Conservation (phyloP, 306 rosid species). For the Casuarina glauca region DNA sequence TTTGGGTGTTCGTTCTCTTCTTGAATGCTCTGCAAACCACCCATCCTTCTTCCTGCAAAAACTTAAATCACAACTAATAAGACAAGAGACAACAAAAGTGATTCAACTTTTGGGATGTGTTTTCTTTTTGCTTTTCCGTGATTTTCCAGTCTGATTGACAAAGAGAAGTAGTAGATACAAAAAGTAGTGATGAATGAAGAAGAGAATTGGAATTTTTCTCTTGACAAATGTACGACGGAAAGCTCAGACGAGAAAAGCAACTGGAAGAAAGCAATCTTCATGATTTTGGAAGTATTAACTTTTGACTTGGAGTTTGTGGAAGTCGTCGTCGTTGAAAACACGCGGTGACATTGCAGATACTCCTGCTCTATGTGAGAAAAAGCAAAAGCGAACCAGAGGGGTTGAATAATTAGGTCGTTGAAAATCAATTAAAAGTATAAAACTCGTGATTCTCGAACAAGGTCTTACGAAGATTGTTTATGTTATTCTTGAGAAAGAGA, state of each 20-base stretch:
- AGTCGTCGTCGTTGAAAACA: constrained; percentile 40
- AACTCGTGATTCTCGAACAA: neutral
- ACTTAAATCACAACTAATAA: no score
- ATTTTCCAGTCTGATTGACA: constrained; percentile 30
- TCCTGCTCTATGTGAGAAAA: constrained; percentile 45
- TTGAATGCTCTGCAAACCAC: constrained; percentile 97
- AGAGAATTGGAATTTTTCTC: constrained; percentile 27
- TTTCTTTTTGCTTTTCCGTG: constrained; percentile 30
- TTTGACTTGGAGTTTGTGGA: constrained; percentile 73
- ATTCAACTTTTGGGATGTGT: neutral
- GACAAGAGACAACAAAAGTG: no score
- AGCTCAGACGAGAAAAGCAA: constrained; percentile 39
- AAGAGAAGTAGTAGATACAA: constrained; percentile 35
- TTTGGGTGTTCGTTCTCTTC: constrained; percentile 64
- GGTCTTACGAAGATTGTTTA: constrained; percentile 1
- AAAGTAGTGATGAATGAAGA: constrained; percentile 29
- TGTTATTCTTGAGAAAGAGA: constrained; percentile 9
- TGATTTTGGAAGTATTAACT: constrained; percentile 52
- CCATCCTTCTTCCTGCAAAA: constrained; percentile 97
- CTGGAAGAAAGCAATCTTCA: constrained; percentile 33
- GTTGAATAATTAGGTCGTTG: constrained; percentile 2
- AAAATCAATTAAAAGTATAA: neutral
- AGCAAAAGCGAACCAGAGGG: constrained; percentile 19
- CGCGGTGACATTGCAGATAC: constrained; percentile 31
- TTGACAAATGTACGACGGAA: constrained; percentile 40